Conservation (phyloP, 129 eudicot species). For the Saposhnikovia divaricata region DNA sequence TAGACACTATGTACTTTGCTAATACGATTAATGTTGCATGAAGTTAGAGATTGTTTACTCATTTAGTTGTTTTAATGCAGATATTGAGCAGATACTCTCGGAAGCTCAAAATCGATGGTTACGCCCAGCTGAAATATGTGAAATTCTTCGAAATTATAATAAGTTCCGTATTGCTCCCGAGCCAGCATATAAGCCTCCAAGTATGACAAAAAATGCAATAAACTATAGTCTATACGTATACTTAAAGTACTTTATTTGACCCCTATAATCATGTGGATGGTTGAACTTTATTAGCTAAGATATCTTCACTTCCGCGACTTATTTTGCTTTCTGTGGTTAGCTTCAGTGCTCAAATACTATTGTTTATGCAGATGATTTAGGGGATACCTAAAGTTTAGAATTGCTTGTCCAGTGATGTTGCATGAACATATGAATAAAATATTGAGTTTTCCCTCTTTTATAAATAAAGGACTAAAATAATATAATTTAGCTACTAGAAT, state of each 20-base stretch:
- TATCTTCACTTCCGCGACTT: background rate
- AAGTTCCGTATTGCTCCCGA: constrained; percentile 73
- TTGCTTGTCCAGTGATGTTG: background rate
- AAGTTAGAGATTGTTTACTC: background rate
- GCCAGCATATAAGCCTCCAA: constrained; percentile 85
- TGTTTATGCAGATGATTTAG: background rate
- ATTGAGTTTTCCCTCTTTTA: background rate
- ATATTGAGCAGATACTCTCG: constrained; percentile 67
- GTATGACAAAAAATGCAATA: constrained; percentile 28
- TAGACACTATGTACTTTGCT: background rate
- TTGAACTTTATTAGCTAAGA: background rate
- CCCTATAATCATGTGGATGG: background rate
- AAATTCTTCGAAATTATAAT: constrained; percentile 65
- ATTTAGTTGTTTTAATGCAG: constrained; percentile 39
- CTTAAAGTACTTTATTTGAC: background rate
- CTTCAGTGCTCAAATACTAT: background rate
- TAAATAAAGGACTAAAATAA: background rate
- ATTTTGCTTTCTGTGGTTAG: background rate
- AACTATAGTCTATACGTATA: background rate
- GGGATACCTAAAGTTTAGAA: background rate
- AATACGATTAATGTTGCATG: background rate
- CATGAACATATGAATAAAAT: background rate
- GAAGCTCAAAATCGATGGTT: constrained; percentile 98
- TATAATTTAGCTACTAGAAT: background rate
- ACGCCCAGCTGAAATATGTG: constrained; percentile 94